Conservation (phyloP, 768 basidiomycete species). For the Lentinus brumalis region DNA sequence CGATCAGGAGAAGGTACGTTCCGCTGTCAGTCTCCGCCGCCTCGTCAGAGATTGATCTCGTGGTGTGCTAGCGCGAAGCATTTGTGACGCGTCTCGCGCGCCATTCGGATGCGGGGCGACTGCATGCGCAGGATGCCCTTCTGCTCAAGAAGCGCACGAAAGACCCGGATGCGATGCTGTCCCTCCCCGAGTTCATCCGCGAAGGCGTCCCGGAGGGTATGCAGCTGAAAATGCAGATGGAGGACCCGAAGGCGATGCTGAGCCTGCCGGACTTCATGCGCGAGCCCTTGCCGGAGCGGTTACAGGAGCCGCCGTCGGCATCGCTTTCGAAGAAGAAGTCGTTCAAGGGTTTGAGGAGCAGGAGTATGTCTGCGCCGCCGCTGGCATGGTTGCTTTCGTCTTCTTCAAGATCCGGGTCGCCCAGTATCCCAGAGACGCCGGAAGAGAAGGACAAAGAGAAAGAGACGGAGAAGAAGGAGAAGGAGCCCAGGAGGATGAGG, state of each 20-base stretch:
- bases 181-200: conserved; percentile 44
- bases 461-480: conserved; percentile 4
- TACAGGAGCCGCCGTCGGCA: conserved; percentile 59
- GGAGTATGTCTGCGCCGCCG: conserved; percentile 40
- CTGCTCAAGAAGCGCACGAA: conserved; percentile 14
- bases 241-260: conserved; percentile 34
- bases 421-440: conserved; percentile 10
- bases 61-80: conserved; percentile 54
- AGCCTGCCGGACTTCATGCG: conserved; percentile 50
- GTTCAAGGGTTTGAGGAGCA: conserved; percentile 29
- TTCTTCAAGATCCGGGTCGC: conserved; percentile 18
- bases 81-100: conserved; percentile 75
- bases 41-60: background rate
- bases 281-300: conserved; percentile 39
- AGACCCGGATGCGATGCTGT: conserved; percentile 46
- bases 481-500: conserved; percentile 20
- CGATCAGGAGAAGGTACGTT: conserved; percentile 63
- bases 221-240: conserved; percentile 30
- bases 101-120: conserved; percentile 72
- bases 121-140: conserved; percentile 79
- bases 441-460: conserved; percentile 2
- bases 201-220: conserved; percentile 33
- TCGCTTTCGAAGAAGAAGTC: conserved; percentile 33
- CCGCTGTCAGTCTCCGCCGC: no score
- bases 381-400: conserved; percentile 33